Base-by-base conservation (phyloP, 2,329 filamentous ascomycete genomes). In the Juglanconis oblonga region DNA sequence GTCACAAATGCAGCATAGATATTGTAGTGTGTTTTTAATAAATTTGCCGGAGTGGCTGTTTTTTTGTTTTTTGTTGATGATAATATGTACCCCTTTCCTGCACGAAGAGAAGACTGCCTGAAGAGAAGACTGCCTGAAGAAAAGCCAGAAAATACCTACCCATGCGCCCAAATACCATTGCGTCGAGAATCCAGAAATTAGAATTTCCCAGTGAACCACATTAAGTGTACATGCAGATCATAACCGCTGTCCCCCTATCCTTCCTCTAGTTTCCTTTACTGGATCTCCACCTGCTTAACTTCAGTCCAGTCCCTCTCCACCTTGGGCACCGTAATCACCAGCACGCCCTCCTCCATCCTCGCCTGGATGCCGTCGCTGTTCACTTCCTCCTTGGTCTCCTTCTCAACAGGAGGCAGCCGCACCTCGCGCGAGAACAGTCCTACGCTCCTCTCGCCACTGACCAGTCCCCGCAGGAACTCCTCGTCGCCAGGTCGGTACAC, bases 321-420 rank as follows among this genome's bases (percentile, higher is more conserved):
- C 78, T 92, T 93, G 7, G 90, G 90, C 1, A 96, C 84, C n/a
- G 84, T 86, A n/a, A 96, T 80, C 40, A 87, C 78, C 66, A 96
- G 73, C 1, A 96, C 77, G 5, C 91, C 91, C 70, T 95, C 89
- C 72, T 92, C 88, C 74, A 96, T 81, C 75, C 86, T 91, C 3
- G 91, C 90, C 2, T 79, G 82, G 69, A 95, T 94, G 31, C 75
- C 79, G 52, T 87, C 81, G 1, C 79, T 83, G 67, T 92, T 87
- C 14, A 95, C 78, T 64, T 82, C 80, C 32, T 87, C 86, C 49
- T 84, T 83, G 52, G 31, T 58, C 33, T 47, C 36, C 36, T 57
- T 66, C 10, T 70, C 76, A 13, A 57, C 70, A 48, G 72, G 81
- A 49, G 81, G 83, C 32, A 96, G 78, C 33, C 81, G 79, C 52